These are phyloP conservation scores for Simplicillium aogashimaense DNA, from an alignment of 2,329 filamentous ascomycete genomes.

Conservation along the genomic window DNA sequence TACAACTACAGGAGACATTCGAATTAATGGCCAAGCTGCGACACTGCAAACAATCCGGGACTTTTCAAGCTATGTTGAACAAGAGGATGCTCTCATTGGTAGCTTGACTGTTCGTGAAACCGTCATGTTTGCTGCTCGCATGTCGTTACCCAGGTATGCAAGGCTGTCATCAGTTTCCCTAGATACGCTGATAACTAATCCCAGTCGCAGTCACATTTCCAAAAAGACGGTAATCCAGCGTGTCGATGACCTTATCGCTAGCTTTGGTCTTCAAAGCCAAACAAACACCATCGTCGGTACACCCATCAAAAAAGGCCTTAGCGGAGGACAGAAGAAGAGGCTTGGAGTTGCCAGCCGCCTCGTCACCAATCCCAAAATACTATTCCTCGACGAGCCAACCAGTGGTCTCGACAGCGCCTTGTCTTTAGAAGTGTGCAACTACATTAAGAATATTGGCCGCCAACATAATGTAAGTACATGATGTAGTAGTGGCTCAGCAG, in stretches of 20 bases:
- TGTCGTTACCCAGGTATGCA: slow-evolving; percentile 29
- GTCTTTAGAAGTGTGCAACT: slow-evolving; percentile 67
- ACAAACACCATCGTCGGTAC: slow-evolving; percentile 68
- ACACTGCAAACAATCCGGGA: slow-evolving; percentile 48
- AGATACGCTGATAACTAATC: not conserved
- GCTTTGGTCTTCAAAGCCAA: slow-evolving; percentile 65
- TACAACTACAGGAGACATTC: slow-evolving; percentile 38
- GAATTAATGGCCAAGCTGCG: slow-evolving; percentile 50
- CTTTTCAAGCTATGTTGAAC: slow-evolving; percentile 72
- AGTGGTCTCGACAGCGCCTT: slow-evolving; percentile 65
- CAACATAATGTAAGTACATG: slow-evolving; percentile 46
- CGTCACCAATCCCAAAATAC: slow-evolving; percentile 68
- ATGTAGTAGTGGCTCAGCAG: not conserved
- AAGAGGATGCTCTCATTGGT: slow-evolving; percentile 77
- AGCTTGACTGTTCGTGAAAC: slow-evolving; percentile 75
- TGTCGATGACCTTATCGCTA: slow-evolving; percentile 55
- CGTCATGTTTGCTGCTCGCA: slow-evolving; percentile 63
- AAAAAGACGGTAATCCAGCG: slow-evolving; percentile 47
- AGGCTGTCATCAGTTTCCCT: not conserved
- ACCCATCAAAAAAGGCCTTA: slow-evolving; percentile 72
- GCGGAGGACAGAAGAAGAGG: slow-evolving; percentile 75
- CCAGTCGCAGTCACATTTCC: slow-evolving; percentile 19
- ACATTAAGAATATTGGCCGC: slow-evolving; percentile 56
- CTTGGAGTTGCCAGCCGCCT: slow-evolving; percentile 73
- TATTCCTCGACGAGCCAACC: slow-evolving; percentile 80